Evolutionary conservation across 148 eudicot species (phyloP).

Genomic region (Heliosperma pusillum): DNA sequence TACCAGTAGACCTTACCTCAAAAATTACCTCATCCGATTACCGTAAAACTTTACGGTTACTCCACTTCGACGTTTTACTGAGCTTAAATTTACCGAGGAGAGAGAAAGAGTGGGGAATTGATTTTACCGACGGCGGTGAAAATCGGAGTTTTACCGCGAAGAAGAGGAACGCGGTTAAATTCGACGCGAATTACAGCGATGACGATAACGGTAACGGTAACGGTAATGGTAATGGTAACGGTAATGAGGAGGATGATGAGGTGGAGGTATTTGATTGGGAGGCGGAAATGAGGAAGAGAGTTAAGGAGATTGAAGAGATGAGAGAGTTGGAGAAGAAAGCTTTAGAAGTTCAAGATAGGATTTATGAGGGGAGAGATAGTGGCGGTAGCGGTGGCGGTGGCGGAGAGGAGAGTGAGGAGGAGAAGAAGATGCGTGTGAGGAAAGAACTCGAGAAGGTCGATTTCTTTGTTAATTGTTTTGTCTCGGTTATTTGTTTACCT

Average conservation of each 20-base stretch:
- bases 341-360: slow-evolving; percentile 57
- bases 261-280: slow-evolving; percentile 61
- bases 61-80: slow-evolving; percentile 50
- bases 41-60: slow-evolving; percentile 38
- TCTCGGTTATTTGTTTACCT: background rate
- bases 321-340: slow-evolving; percentile 83
- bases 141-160: slow-evolving; percentile 18
- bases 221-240: slow-evolving; percentile 17
- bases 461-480: background rate
- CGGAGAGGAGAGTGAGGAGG: slow-evolving; percentile 59
- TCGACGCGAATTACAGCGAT: slow-evolving; percentile 52
- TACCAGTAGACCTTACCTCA: slow-evolving; percentile 43
- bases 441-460: slow-evolving; percentile 84
- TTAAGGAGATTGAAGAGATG: slow-evolving; percentile 76
- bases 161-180: slow-evolving; percentile 39
- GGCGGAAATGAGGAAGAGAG: slow-evolving; percentile 73
- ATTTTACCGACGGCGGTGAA: slow-evolving; percentile 38
- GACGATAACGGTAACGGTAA: slow-evolving; percentile 54
- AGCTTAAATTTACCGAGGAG: slow-evolving; percentile 52
- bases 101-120: slow-evolving; percentile 28
- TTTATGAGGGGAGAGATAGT: slow-evolving; percentile 36
- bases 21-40: slow-evolving; percentile 28
- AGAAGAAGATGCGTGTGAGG: slow-evolving; percentile 76
- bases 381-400: slow-evolving; percentile 41
- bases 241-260: slow-evolving; percentile 26